Evolutionary conservation across 2,329 filamentous ascomycete genomes (phyloP), one percentile per base, ranked within the genome.

Genomic region (Cercospora brassicicola): DNA sequence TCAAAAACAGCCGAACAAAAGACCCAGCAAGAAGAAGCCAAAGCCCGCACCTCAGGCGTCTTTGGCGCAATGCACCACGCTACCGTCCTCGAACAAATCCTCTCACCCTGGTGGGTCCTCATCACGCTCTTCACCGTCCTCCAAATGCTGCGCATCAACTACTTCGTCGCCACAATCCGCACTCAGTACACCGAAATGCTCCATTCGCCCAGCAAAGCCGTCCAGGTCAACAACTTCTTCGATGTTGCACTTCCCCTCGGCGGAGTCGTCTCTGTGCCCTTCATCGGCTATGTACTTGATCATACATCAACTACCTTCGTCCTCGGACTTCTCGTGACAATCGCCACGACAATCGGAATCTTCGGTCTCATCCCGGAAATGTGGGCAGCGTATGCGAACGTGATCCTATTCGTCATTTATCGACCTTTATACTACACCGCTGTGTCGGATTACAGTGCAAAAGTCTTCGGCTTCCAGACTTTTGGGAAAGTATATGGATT

Each of bases 401-500:
- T 97, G 63, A 81, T 84, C 56, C 85, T 97, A 9, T 96, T 97
- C 76, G 91, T 95, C 10, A 79, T 96, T 23, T 94, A 95, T 76
- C 88, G 93, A 0, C 93, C 94, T 0, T 89, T 97, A 31, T 97
- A 96, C 81, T 97, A 97, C 81, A 96, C 93, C 0, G 89, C 92
- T 7, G 91, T 97, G 67, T 94, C 85, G 28, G 93, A 97, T 81
- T 96, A 96, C 79, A 87, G 88, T 20, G 93, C 92, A 69, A 96
- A 96, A 81, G 93, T 97, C 39, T 97, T 97, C 78, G 93, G 93
- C 15, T 96, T 96, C 81, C 86, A 89, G 69, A 96, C 93, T 0
- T 97, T 97, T 73, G 94, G 93, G 56, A 96, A 92, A 66, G 93
- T 97, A n/a, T 97, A 97, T 79, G 93, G 93, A 10, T 85, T 94